Base-by-base conservation (phyloP, 2,329 filamentous ascomycete genomes). In the Geoglossum cookeanum region DNA sequence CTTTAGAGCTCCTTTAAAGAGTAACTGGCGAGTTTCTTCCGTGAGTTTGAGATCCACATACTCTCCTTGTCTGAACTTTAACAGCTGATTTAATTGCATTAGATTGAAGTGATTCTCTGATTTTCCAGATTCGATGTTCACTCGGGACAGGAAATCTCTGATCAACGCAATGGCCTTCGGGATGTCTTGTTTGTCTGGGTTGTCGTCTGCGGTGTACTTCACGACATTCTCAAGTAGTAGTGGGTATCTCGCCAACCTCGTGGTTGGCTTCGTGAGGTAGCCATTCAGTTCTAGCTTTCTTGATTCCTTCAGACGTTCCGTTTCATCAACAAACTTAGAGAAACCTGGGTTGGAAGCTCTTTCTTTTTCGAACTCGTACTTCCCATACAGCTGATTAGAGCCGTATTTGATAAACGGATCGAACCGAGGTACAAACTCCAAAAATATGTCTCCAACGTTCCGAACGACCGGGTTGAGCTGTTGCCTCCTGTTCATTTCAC, bases 311-410 rank as follows among this genome's bases (percentile, higher is more conserved):
- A 94, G 80, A 59, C 92, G 79, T 70, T 98, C 92, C 4, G 94
- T 94, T 68, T 97, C 90, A 62, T 98, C 92, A 30, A 97, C 92
- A 64, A 97, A 96, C 65, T 85, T 87, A 55, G 84, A 75, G 68
- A 98, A 98, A 45, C 79, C 80, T 1, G 83, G 79, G 65, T 98
- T 98, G 58, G 82, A 79, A 15, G 85, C 84, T 64, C 92, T 87
- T 72, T 98, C 92, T 65, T 92, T 92, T 70, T 98, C 92, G 67
- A 97, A 98, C 67, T 96, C 92, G 66, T 91, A 96, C 69, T 98
- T 97, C 63, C 87, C 92, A 68, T 95, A 94, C 52, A 98, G 75
- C 69, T 98, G 92, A 67, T 90, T 95, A 45, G 91, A 87, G 65
- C 92, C 92, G 66, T 98, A 98, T 65, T 85, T 82, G 67, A 98